Evolutionary conservation across 441 rosid genomes (phyloP).

Genomic region (Rhodomyrtus psidioides): DNA sequence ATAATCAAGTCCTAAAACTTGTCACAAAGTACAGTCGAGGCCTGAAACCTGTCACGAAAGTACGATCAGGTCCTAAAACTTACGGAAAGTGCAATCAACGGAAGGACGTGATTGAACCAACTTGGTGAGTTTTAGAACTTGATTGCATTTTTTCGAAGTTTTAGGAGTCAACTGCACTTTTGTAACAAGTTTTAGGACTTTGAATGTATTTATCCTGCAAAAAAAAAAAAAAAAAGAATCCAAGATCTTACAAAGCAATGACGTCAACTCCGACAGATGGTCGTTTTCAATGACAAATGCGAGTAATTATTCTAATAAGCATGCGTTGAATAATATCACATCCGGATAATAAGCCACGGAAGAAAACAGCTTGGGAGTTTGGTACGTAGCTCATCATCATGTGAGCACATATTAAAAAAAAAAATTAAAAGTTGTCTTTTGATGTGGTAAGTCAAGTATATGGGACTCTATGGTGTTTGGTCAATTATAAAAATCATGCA

Average conservation of each 20-base stretch:
- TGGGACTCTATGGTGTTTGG: background rate
- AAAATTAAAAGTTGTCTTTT: conserved; percentile 4
- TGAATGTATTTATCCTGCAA: too few species aligned
- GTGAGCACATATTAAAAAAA: conserved; percentile 15
- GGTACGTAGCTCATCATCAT: conserved; percentile 17
- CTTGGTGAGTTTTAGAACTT: too few species aligned
- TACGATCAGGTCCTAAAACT: too few species aligned
- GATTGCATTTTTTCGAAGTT: too few species aligned
- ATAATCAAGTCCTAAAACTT: too few species aligned
- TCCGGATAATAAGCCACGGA: background rate
- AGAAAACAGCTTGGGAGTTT: conserved; percentile 8
- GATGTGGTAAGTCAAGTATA: conserved; percentile 1
- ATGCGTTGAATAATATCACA: conserved; percentile 12
- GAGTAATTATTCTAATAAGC: background rate
- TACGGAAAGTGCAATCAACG: too few species aligned
- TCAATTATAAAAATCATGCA: conserved; percentile 10
- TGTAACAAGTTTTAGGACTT: too few species aligned
- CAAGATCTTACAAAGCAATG: background rate
- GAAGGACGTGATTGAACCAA: too few species aligned
- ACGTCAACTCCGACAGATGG: background rate
- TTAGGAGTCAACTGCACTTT: too few species aligned
- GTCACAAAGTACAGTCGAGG: too few species aligned
- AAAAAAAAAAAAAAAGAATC: background rate
- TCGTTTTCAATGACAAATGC: background rate
- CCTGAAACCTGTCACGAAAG: too few species aligned